phyloP scores from a whole-genome alignment of 75 land plant genomes.

The Azolla pinnata region DNA sequence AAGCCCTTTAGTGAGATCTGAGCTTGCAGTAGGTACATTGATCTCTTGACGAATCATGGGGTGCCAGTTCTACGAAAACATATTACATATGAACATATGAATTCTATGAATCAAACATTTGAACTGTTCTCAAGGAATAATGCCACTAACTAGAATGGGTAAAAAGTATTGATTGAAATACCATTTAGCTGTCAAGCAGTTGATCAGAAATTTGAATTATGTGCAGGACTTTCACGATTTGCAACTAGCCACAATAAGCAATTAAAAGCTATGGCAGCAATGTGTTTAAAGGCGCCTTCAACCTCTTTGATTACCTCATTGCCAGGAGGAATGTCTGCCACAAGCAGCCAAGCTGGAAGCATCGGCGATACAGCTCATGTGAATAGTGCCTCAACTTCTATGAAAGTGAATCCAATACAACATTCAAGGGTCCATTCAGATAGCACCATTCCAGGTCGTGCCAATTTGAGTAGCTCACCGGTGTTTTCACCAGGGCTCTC shows the following conservation, averaged over 20 bases:
- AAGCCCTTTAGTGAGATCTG: constrained; percentile 86
- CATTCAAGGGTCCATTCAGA: constrained; percentile 30
- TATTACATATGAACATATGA: too few relatives aligned
- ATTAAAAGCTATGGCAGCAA: constrained; percentile 68
- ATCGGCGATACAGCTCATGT: constrained; percentile 34
- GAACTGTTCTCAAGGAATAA: too few relatives aligned
- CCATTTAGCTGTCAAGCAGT: too few relatives aligned
- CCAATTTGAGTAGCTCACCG: constrained; percentile 42
- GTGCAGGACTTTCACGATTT: constrained; percentile 78
- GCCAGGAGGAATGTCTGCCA: constrained; percentile 32
- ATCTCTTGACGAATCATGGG: too few relatives aligned
- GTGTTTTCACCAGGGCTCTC: too few relatives aligned
- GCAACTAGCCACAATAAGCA: constrained; percentile 74
- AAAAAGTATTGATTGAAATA: too few relatives aligned
- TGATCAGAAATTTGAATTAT: too few relatives aligned
- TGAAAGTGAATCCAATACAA: too few relatives aligned
- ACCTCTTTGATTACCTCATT: constrained; percentile 35
- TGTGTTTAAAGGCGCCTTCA: constrained; percentile 68
- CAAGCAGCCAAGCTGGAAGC: too few relatives aligned
- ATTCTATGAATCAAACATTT: too few relatives aligned
- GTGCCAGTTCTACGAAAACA: too few relatives aligned
- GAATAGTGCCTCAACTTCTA: constrained; percentile 20
- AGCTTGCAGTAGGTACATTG: constrained; percentile 87
- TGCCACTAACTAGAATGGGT: too few relatives aligned
- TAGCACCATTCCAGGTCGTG: constrained; percentile 24